A percentile compares a stretch with the other conserved stretches of the same genome.
Conservation (phyloP, 805 yeast genomes). For the Candida tibetensis region DNA sequence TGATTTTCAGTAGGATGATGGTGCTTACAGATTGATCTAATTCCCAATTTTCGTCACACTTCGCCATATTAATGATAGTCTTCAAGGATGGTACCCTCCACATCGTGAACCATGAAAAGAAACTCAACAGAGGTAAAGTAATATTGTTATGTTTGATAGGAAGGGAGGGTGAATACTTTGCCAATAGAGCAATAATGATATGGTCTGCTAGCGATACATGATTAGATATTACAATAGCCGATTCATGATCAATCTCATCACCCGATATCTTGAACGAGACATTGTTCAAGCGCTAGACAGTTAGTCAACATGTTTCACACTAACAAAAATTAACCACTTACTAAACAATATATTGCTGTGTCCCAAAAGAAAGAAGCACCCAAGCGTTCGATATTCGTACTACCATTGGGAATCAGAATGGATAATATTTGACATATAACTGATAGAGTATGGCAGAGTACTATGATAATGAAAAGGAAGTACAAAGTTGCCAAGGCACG, state of each 20-base stretch:
- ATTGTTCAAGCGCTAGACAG: constrained; percentile 28
- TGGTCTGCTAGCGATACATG: constrained; percentile 72
- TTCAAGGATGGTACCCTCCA: constrained; percentile 59
- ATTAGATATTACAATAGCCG: constrained; percentile 48
- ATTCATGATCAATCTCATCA: constrained; percentile 34
- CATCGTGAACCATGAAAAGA: constrained; percentile 67
- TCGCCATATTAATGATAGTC: constrained; percentile 45
- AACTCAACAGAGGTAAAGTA: constrained; percentile 46
- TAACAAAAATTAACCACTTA: constrained; percentile 13
- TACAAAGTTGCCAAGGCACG: too few species aligned
- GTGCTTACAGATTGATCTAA: constrained; percentile 38
- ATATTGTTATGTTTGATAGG: constrained; percentile 13
- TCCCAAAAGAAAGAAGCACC: constrained; percentile 28
- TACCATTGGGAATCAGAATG: constrained; percentile 18
- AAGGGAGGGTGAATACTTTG: constrained; percentile 24
- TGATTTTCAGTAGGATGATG: constrained; percentile 33
- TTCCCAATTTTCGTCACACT: constrained; percentile 72
- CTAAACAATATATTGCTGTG: constrained; percentile 26
- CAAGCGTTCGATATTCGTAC: constrained; percentile 15
- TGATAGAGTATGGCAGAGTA: too few species aligned
- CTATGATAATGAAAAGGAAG: too few species aligned
- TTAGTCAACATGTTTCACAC: background rate
- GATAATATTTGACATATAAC: background rate
- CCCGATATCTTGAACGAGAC: constrained; percentile 42
- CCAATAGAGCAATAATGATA: constrained; percentile 46